Conservation (phyloP, 495 filamentous ascomycete genomes). For the Staphylotrichum tortipilum region DNA sequence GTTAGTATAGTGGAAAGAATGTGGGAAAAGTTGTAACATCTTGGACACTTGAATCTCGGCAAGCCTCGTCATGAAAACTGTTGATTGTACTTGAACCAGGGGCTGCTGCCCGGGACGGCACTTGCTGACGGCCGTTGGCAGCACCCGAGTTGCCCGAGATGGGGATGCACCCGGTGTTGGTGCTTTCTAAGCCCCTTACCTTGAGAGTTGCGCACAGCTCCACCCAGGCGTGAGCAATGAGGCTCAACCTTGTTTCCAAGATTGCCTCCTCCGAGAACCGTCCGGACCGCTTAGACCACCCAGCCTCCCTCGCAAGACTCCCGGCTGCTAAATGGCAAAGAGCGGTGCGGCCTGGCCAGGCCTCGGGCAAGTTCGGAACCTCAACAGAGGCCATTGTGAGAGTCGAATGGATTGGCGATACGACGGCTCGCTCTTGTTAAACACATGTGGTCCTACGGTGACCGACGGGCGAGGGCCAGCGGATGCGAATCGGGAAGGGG, state of each 20-base stretch:
- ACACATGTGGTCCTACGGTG: conserved; percentile 40
- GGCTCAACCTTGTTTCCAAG: conserved; percentile 15
- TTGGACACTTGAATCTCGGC: too few relatives aligned
- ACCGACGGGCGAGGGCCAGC: conserved; percentile 12
- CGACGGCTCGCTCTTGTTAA: conserved; percentile 19
- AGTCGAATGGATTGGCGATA: conserved; percentile 31
- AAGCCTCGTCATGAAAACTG: too few relatives aligned
- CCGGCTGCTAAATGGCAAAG: conserved; percentile 16
- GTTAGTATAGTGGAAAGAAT: conserved; percentile 5
- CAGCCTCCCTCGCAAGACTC: conserved; percentile 15
- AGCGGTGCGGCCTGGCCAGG: conserved; percentile 22
- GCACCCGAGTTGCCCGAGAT: too few relatives aligned
- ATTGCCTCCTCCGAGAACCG: not conserved
- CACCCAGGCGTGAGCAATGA: conserved; percentile 30
- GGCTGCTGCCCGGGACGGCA: not conserved
- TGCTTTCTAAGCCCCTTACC: conserved; percentile 18
- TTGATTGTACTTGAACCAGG: too few relatives aligned
- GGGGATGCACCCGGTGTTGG: not conserved
- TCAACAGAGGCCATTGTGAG: conserved; percentile 38
- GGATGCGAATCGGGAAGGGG: conserved; percentile 3
- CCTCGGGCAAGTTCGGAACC: conserved; percentile 25
- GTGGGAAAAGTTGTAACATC: too few relatives aligned
- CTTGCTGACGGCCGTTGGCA: not conserved
- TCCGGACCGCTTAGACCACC: conserved; percentile 13
- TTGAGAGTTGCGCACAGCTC: conserved; percentile 11